Percentiles rank a stretch among this genome's conserved stretches.
phyloP scores from a whole-genome alignment of 2,329 filamentous ascomycete genomes.

The Leptographium flavum region DNA sequence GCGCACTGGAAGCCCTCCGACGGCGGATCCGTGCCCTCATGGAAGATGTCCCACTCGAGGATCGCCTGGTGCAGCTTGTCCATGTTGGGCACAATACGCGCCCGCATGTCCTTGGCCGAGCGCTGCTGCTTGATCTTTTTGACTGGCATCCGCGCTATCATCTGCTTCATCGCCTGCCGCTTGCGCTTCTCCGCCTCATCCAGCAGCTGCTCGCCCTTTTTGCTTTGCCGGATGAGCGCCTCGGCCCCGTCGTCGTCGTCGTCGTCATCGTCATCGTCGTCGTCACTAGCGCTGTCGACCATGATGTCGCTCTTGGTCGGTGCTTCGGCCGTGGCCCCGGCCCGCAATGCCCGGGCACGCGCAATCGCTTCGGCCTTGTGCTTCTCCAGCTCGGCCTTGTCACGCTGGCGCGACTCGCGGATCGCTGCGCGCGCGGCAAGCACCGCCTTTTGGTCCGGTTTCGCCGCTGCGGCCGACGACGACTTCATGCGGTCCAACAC shows the following conservation, averaged over 20 bases:
- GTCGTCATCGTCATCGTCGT: slow-evolving; percentile 58
- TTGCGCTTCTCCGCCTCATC: slow-evolving; percentile 33
- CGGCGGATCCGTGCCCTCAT: slow-evolving; percentile 74
- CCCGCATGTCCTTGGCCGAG: slow-evolving; percentile 85
- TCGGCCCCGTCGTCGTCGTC: slow-evolving; percentile 46
- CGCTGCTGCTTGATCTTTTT: slow-evolving; percentile 71
- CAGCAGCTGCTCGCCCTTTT: slow-evolving; percentile 31
- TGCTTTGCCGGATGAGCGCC: slow-evolving; percentile 32
- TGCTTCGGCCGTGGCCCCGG: slow-evolving; percentile 40
- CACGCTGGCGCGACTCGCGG: slow-evolving; percentile 58
- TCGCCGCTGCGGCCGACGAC: slow-evolving; percentile 17
- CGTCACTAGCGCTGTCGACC: slow-evolving; percentile 55
- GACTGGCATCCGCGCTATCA: slow-evolving; percentile 46
- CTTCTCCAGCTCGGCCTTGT: slow-evolving; percentile 59
- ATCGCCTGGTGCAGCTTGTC: slow-evolving; percentile 73
- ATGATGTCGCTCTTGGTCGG: slow-evolving; percentile 73
- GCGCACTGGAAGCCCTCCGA: slow-evolving; percentile 53
- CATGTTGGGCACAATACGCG: slow-evolving; percentile 80
- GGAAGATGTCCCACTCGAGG: slow-evolving; percentile 90
- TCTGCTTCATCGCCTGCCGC: slow-evolving; percentile 37
- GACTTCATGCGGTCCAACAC: slow-evolving; percentile 32
- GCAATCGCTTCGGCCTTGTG: slow-evolving; percentile 60
- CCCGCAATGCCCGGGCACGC: slow-evolving; percentile 46
- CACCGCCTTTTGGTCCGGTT: slow-evolving; percentile 22
- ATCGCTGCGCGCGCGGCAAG: slow-evolving; percentile 38